A percentile compares a stretch with the other conserved stretches of the same genome.
Conservation (phyloP, 192 early-diverging fungal genomes). For the Fimicolochytrium jonesii region DNA sequence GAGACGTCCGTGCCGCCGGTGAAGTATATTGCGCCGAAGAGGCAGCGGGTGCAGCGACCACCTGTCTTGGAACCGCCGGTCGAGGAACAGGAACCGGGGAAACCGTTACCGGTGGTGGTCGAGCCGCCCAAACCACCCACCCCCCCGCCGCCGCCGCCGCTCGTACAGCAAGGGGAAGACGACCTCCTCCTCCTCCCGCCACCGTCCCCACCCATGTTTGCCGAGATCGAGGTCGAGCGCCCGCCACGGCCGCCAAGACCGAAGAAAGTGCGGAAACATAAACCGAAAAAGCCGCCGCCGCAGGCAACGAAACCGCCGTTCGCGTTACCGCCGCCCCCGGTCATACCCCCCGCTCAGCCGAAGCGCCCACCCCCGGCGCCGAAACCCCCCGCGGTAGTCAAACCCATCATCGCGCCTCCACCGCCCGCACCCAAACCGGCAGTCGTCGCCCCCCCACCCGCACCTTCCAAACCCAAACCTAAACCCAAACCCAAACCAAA, state of each 20-base stretch:
- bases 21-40: constrained; percentile 12
- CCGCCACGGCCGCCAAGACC: neutral
- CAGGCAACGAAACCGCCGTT: neutral
- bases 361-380: neutral
- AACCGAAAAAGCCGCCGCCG: neutral
- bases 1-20: too few relatives aligned
- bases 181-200: constrained; percentile 18
- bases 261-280: constrained; percentile 5
- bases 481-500: neutral
- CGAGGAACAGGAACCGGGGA: too few relatives aligned
- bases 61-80: too few relatives aligned
- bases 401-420: neutral
- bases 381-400: neutral
- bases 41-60: too few relatives aligned
- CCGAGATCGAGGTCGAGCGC: constrained; percentile 8
- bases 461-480: neutral
- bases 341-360: neutral
- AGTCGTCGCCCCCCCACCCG: neutral
- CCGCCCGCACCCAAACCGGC: neutral
- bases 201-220: constrained; percentile 21
- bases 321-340: neutral
- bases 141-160: neutral
- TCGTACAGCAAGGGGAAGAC: neutral
- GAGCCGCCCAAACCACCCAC: too few relatives aligned
- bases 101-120: too few relatives aligned